These are phyloP conservation scores for Schizochytrium sp. DNA, from an alignment of 108 stramenopile species.

Conservation along the genomic window DNA sequence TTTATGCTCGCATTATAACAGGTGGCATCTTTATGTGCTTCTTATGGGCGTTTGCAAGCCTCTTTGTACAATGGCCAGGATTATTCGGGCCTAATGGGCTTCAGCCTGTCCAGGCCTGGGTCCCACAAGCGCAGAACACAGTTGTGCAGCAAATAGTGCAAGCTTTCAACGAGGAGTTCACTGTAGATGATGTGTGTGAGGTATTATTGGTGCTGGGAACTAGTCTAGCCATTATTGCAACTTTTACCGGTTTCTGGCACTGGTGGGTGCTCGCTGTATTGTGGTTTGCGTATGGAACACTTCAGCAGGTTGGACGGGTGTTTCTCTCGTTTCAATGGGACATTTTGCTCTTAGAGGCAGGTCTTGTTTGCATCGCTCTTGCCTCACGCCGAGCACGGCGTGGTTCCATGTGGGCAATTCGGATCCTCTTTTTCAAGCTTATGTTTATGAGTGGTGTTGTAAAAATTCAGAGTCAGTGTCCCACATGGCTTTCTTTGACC, in stretches of 20 bases:
- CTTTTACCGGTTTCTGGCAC: not conserved
- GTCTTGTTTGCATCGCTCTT: slow-evolving; percentile 71
- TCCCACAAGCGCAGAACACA: not conserved
- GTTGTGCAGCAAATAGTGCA: not conserved
- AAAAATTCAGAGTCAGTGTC: slow-evolving; percentile 80
- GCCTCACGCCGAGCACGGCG: slow-evolving; percentile 67
- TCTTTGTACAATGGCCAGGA: not conserved
- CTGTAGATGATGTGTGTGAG: not conserved
- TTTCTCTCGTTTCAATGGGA: slow-evolving; percentile 89
- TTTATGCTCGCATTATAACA: too few relatives aligned
- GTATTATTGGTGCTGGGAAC: not conserved
- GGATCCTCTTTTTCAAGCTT: slow-evolving; percentile 80
- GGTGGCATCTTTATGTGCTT: not conserved
- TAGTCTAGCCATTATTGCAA: not conserved
- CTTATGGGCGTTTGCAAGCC: slow-evolving; percentile 53
- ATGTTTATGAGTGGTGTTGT: slow-evolving; percentile 85
- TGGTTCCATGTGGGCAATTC: slow-evolving; percentile 4
- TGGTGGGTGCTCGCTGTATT: slow-evolving; percentile 15
- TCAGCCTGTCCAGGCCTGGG: not conserved
- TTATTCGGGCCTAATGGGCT: slow-evolving; percentile 25
- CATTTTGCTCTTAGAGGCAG: slow-evolving; percentile 79
- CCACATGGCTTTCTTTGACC: slow-evolving; percentile 81
- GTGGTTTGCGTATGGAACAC: slow-evolving; percentile 5
- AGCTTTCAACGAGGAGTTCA: not conserved
- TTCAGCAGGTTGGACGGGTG: not conserved